Conservation (phyloP, 2,329 filamentous ascomycete species). For the Ceratocystis ficicola region DNA sequence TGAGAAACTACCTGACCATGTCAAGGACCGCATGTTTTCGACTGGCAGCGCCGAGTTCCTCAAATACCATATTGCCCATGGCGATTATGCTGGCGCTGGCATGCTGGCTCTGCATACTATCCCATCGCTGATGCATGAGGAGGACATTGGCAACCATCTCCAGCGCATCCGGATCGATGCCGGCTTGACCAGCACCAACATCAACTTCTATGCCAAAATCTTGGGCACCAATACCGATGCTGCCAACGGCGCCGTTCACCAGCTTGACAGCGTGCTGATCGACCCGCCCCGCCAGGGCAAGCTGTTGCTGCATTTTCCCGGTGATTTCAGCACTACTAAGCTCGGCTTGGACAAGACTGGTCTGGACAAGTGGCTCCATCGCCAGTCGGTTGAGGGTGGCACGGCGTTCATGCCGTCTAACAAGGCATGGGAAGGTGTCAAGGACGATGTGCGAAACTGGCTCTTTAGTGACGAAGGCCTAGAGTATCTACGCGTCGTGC, state of each 20-base stretch:
- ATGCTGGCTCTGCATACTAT: conserved; percentile 63
- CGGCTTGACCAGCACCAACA: conserved; percentile 46
- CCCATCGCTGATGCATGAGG: conserved; percentile 51
- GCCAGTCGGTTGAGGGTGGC: conserved; percentile 45
- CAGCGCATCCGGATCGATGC: conserved; percentile 64
- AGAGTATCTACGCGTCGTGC: conserved; percentile 63
- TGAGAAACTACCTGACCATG: conserved; percentile 42
- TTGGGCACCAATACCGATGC: conserved; percentile 52
- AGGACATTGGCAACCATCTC: conserved; percentile 48
- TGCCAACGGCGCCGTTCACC: conserved; percentile 72
- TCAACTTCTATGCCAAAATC: conserved; percentile 69
- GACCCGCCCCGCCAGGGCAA: conserved; percentile 54
- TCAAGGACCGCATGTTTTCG: conserved; percentile 46
- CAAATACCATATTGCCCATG: conserved; percentile 61
- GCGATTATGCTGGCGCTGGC: conserved; percentile 51
- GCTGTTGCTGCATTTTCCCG: conserved; percentile 52
- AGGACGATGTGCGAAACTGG: conserved; percentile 64
- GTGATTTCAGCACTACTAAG: conserved; percentile 65
- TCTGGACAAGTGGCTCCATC: conserved; percentile 48
- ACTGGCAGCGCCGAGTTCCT: conserved; percentile 44
- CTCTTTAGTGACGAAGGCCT: conserved; percentile 65
- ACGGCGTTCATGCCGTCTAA: conserved; percentile 78
- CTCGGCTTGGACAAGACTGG: conserved; percentile 64
- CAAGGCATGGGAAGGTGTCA: conserved; percentile 64
- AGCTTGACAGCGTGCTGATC: conserved; percentile 59